phyloP scores from a whole-genome alignment of 2,329 filamentous ascomycete genomes.

The Ophiocordyceps sinensis region DNA sequence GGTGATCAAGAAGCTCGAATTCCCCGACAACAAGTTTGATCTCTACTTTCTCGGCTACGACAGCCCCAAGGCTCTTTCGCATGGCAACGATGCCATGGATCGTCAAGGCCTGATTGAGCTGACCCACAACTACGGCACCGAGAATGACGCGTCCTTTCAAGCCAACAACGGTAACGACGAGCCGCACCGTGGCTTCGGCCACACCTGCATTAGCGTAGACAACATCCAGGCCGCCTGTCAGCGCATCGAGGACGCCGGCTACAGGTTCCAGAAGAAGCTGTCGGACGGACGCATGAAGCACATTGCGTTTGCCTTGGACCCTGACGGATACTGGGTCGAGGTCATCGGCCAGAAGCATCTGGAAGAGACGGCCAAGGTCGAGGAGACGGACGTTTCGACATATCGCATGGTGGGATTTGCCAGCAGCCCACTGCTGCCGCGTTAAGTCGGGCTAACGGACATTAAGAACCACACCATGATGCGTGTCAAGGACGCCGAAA shows the following conservation, averaged over 20 bases:
- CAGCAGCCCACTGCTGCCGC: neutral
- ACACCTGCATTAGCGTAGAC: conserved; percentile 72
- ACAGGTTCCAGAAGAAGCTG: conserved; percentile 90
- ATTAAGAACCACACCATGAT: conserved; percentile 84
- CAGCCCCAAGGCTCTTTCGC: conserved; percentile 56
- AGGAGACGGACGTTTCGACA: conserved; percentile 55
- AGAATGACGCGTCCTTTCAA: conserved; percentile 66
- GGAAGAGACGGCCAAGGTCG: conserved; percentile 57
- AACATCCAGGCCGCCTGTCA: conserved; percentile 82
- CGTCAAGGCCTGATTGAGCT: conserved; percentile 85
- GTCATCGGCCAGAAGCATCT: conserved; percentile 59
- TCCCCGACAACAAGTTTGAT: conserved; percentile 83
- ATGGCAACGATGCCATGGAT: conserved; percentile 58
- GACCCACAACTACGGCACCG: conserved; percentile 75
- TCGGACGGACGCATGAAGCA: conserved; percentile 73
- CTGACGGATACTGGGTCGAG: conserved; percentile 80
- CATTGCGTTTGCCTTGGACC: conserved; percentile 84
- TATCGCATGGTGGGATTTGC: conserved; percentile 53
- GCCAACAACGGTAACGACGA: conserved; percentile 85
- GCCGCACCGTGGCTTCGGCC: conserved; percentile 69
- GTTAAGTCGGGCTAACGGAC: neutral
- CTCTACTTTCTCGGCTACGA: conserved; percentile 94
- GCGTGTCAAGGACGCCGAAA: conserved; percentile 69
- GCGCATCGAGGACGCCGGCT: conserved; percentile 78
- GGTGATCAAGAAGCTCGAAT: conserved; percentile 64